Base-by-base conservation (phyloP, 139 green algal genomes). In the Trebouxia sp. region DNA sequence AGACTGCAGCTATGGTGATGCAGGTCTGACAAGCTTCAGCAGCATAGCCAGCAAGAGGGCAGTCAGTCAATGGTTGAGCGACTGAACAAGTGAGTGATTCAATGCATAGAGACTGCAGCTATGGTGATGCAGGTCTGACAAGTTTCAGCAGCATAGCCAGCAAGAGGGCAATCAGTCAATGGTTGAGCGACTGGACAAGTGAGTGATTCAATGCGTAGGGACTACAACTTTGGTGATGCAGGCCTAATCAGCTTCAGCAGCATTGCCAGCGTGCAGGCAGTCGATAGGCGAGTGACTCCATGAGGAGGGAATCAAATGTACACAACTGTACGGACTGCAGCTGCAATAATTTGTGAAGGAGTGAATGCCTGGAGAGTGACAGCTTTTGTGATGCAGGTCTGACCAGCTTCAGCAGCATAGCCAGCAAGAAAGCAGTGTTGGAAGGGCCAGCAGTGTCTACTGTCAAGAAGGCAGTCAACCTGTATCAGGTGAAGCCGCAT, bases 361-460 rank as follows among this genome's bases (percentile, higher is more conserved):
- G n/a, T n/a, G n/a, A n/a, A n/a, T n/a, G n/a, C n/a, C n/a, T n/a
- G n/a, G n/a, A n/a, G n/a, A n/a, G n/a, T n/a, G n/a, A n/a, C n/a
- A 77, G 10, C 38, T 8, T 11, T 76, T 14, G 22, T 39, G 20
- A 1, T 55, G 39, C 67, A 77, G 67, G 67, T 1, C 26, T 77
- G 41, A 77, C 67, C 22, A 77, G 67, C 41, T 77, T 77, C 42
- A 77, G 6, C 42, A 53, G 41, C 41, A 77, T 77, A 55, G 39
- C 67, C 41, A 51, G 67, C 67, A 77, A 77, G 67, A 11, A 77
- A 26, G 67, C 67, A 15, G 55, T 22, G 24, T 55, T 77, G 41
- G 41, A 51, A 56, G 67, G 67, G 8, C 67, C 67, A 28, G 67
- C 42, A 15, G 67, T 77, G 39, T 77, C 39, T 10, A 77, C 67